phyloP scores from a whole-genome alignment of 306 rosid species.

The Dalbergia cultrata region DNA sequence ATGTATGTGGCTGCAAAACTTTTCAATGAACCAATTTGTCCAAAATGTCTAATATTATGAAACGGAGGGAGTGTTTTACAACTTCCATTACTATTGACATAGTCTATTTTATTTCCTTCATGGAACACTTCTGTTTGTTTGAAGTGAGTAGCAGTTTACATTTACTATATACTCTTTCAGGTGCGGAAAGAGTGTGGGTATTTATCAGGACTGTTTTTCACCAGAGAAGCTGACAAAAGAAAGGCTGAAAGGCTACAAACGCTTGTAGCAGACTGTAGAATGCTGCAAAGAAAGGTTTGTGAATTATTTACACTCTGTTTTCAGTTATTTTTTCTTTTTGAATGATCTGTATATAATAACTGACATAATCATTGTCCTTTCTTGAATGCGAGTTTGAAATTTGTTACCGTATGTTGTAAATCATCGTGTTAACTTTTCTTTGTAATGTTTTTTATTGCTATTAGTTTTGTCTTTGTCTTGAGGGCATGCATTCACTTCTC shows the following conservation, averaged over 20 bases:
- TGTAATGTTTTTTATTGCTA: neutral
- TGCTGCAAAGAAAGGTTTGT: constrained; percentile 75
- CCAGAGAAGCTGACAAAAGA: constrained; percentile 65
- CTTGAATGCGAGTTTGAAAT: neutral
- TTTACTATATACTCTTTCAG: constrained; percentile 50
- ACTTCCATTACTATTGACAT: neutral
- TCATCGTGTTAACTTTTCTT: neutral
- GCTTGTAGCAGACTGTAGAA: constrained; percentile 57
- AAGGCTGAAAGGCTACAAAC: constrained; percentile 57
- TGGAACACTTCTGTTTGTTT: neutral
- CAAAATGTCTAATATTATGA: no score
- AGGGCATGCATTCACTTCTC: constrained; percentile 4
- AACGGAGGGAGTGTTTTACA: neutral
- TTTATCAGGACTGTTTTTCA: constrained; percentile 67
- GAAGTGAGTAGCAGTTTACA: neutral
- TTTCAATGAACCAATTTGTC: no score
- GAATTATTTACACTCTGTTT: constrained; percentile 26
- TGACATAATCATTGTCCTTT: neutral
- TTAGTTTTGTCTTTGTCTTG: neutral
- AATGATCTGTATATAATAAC: constrained; percentile 5
- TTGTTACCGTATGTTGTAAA: neutral
- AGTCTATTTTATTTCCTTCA: neutral
- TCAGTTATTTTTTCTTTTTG: constrained; percentile 27
- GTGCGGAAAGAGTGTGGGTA: constrained; percentile 81
- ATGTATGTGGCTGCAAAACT: no score